phyloP scores from a whole-genome alignment of 164 flowering plant genomes.

The Aristolochia fimbriata region DNA sequence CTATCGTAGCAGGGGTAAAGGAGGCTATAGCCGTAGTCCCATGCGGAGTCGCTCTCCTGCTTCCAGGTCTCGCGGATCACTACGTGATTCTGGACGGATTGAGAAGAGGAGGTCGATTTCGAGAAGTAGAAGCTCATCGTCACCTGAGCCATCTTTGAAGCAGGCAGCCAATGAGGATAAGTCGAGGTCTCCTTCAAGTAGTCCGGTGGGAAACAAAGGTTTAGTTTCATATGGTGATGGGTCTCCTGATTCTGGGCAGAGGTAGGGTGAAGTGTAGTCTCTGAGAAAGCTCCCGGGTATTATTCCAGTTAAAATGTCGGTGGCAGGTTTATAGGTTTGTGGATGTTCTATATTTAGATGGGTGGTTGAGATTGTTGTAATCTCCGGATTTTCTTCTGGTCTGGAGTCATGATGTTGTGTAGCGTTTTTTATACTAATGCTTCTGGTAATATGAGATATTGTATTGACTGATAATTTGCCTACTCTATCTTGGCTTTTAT shows the following conservation, averaged over 20 bases:
- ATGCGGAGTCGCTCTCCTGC: slow-evolving; percentile 57
- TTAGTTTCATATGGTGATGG: slow-evolving; percentile 19
- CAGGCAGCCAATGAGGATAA: slow-evolving; percentile 26
- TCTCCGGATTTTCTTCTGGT: no score
- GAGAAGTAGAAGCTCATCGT: slow-evolving; percentile 37
- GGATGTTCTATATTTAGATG: no score
- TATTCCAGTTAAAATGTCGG: no score
- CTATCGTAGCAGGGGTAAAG: slow-evolving; percentile 38
- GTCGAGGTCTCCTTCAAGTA: slow-evolving; percentile 43
- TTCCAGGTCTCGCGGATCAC: slow-evolving; percentile 32
- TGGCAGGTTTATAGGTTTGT: no score
- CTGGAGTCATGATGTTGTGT: no score
- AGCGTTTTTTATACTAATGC: no score
- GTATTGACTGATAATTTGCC: no score
- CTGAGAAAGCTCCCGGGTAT: no score
- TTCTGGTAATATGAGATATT: no score
- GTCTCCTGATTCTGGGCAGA: slow-evolving; percentile 21
- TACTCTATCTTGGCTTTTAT: no score
- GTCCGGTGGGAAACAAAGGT: slow-evolving; percentile 13
- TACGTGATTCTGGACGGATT: slow-evolving; percentile 19
- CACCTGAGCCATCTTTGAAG: slow-evolving; percentile 40
- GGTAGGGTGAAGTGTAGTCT: slow-evolving; percentile 14
- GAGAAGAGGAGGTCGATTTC: slow-evolving; percentile 51
- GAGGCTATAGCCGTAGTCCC: slow-evolving; percentile 57
- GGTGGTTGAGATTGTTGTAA: no score